A percentile compares a stretch with the other conserved stretches of the same genome.
Evolutionary conservation across 208 protist species (phyloP).

Genomic region (Chromosphaera perkinsii): DNA sequence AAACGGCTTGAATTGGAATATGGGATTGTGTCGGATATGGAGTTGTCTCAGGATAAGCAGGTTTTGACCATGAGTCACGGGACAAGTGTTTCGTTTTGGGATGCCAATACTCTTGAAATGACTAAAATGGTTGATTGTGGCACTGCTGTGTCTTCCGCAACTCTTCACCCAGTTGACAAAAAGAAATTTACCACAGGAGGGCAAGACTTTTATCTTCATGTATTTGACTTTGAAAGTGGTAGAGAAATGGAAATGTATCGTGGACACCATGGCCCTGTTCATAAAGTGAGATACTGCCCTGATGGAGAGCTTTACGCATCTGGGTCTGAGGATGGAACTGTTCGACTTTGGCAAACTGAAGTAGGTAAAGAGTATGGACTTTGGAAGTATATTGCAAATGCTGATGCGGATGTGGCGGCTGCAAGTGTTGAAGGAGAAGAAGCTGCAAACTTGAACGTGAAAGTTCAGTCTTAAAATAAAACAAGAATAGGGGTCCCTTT

Average conservation of each 20-base stretch:
- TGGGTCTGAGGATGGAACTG: constrained; percentile 36
- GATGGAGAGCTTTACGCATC: constrained; percentile 37
- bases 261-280: constrained; percentile 26
- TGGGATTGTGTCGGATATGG: background rate
- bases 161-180: constrained; percentile 21
- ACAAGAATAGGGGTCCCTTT: no score
- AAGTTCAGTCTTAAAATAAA: no score
- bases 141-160: constrained; percentile 8
- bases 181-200: constrained; percentile 19
- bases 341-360: constrained; percentile 32
- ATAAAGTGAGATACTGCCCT: constrained; percentile 28
- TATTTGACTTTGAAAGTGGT: constrained; percentile 24
- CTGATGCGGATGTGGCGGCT: no score
- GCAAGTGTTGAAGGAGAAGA: no score
- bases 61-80: constrained; percentile 2
- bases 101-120: no score
- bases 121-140: background rate
- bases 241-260: constrained; percentile 25
- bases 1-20: background rate
- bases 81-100: constrained; percentile 9
- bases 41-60: constrained; percentile 8
- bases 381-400: constrained; percentile 15
- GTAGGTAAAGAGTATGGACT: constrained; percentile 32
- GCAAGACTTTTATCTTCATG: constrained; percentile 36
- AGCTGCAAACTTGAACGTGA: no score